Conservation (phyloP, 164 flowering plant species). For the Dillenia suffruticosa region DNA sequence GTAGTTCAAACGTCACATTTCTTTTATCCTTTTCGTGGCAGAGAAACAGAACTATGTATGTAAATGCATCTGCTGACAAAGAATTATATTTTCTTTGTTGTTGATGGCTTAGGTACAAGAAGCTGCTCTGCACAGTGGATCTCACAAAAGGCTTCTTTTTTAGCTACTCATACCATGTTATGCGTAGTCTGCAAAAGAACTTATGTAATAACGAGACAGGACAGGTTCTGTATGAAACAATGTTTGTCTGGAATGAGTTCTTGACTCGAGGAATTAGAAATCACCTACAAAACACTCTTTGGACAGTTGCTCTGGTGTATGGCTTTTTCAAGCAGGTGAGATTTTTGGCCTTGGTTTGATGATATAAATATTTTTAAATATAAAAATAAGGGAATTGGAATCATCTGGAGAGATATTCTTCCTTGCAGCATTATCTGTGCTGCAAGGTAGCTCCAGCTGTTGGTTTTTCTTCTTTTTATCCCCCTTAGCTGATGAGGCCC, state of each 20-base stretch:
- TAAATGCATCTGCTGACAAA: no score
- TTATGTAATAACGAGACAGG: constrained; percentile 48
- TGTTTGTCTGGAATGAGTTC: constrained; percentile 99
- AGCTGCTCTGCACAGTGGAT: constrained; percentile 93
- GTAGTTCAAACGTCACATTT: no score
- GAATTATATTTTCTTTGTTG: constrained; percentile 7
- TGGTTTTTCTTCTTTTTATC: no score
- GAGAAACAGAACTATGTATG: no score
- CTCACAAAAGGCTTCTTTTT: constrained; percentile 98
- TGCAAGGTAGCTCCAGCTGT: no score
- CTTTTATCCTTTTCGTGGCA: no score
- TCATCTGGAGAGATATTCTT: no score
- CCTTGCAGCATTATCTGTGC: no score
- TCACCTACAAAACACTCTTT: constrained; percentile 66
- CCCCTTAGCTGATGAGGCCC: no score
- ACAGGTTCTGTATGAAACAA: constrained; percentile 56
- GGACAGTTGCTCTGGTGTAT: constrained; percentile 93
- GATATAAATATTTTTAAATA: no score
- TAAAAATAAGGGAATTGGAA: no score
- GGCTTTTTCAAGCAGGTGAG: constrained; percentile 96
- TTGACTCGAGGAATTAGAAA: constrained; percentile 79
- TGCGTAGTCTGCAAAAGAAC: constrained; percentile 94
- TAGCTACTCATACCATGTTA: constrained; percentile 97
- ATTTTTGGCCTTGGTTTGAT: background rate
- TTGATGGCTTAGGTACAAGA: constrained; percentile 79